These are phyloP conservation scores for Colletotrichum noveboracense DNA, from an alignment of 2,329 filamentous ascomycete genomes.

Conservation along the genomic window DNA sequence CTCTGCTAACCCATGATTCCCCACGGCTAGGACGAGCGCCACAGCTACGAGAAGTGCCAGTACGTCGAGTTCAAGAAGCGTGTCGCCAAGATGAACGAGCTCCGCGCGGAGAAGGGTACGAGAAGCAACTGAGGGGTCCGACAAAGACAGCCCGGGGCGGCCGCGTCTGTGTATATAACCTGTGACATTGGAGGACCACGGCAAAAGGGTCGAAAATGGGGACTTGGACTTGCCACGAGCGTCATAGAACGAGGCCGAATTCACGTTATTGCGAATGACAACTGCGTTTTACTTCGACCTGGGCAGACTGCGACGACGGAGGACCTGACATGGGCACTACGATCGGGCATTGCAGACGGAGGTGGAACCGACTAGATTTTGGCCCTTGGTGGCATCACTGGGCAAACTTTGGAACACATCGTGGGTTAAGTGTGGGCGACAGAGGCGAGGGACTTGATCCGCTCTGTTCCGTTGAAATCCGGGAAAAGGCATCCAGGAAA, in stretches of 20 bases:
- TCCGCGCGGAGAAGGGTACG: slow-evolving; percentile 81
- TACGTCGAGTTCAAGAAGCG: slow-evolving; percentile 99
- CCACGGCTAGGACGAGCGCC: slow-evolving; percentile 79
- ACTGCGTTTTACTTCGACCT: background rate
- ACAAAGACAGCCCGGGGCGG: slow-evolving; percentile 3
- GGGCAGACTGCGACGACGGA: background rate
- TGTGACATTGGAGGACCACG: background rate
- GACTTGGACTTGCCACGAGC: slow-evolving; percentile 1
- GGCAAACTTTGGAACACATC: background rate
- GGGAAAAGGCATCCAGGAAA: background rate
- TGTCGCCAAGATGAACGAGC: slow-evolving; percentile 97
- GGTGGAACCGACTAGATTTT: background rate
- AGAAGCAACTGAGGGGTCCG: slow-evolving; percentile 74
- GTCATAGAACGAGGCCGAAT: slow-evolving; percentile 21
- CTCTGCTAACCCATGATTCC: slow-evolving; percentile 7
- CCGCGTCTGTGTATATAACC: slow-evolving; percentile 21
- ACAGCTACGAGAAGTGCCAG: slow-evolving; percentile 99
- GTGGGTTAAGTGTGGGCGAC: background rate
- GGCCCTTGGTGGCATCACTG: background rate
- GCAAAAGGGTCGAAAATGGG: background rate
- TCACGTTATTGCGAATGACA: slow-evolving; percentile 14
- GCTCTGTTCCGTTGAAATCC: background rate
- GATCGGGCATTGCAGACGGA: background rate
- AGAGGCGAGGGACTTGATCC: background rate
- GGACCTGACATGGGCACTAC: accelerated